Percentiles rank a stretch among this genome's conserved stretches.
These are phyloP conservation scores for Penicillium desertorum DNA, from an alignment of 495 filamentous ascomycete genomes.

Conservation along the genomic window DNA sequence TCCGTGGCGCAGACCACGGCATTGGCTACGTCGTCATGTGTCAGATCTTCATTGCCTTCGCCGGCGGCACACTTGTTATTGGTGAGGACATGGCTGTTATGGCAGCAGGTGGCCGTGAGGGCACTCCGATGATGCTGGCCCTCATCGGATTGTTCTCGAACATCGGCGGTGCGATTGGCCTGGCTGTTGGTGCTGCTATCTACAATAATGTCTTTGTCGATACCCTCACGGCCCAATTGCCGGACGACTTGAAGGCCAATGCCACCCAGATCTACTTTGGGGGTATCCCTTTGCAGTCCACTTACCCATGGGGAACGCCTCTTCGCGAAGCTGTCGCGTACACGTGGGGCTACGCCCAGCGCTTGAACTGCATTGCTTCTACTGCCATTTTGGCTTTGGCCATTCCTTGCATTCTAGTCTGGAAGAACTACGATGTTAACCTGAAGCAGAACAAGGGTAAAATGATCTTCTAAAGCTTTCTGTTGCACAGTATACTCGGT, in stretches of 20 bases:
- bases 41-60: conserved; percentile 76
- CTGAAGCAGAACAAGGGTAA: conserved; percentile 50
- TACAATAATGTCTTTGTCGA: conserved; percentile 65
- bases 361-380: conserved; percentile 56
- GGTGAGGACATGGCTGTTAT: conserved; percentile 72
- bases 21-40: conserved; percentile 75
- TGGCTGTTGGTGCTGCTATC: conserved; percentile 64
- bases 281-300: conserved; percentile 50
- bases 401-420: conserved; percentile 41
- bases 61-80: conserved; percentile 64
- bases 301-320: conserved; percentile 52
- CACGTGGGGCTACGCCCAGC: conserved; percentile 61
- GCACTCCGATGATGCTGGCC: conserved; percentile 70
- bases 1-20: conserved; percentile 58
- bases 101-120: conserved; percentile 60
- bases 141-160: conserved; percentile 63
- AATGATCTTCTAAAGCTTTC: conserved; percentile 24
- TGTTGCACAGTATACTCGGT: conserved; percentile 7
- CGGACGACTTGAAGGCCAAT: conserved; percentile 46
- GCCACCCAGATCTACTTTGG: conserved; percentile 48
- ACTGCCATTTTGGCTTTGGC: conserved; percentile 39
- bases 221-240: conserved; percentile 44
- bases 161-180: conserved; percentile 70
- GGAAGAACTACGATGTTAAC: conserved; percentile 48
- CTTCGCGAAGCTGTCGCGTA: conserved; percentile 55